phyloP scores from a whole-genome alignment of 2,329 filamentous ascomycete genomes.

The Exophiala sideris region DNA sequence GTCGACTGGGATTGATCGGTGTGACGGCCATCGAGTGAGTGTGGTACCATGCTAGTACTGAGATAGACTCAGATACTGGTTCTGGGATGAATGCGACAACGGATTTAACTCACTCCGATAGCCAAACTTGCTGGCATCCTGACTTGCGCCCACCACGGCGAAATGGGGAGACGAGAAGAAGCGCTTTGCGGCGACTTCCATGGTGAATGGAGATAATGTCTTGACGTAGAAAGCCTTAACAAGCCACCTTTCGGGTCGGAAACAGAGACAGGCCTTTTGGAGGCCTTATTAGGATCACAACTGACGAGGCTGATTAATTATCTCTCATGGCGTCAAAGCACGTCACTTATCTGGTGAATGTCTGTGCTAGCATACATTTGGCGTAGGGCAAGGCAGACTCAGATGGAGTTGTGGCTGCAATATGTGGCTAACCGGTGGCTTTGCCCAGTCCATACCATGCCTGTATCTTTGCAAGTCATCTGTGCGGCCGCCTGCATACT shows the following conservation, averaged over 20 bases:
- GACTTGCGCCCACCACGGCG: slow-evolving; percentile 86
- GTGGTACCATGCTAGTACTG: slow-evolving; percentile 90
- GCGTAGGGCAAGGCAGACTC: slow-evolving; percentile 15
- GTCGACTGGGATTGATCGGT: slow-evolving; percentile 73
- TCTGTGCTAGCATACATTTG: no score
- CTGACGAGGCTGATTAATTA: no score
- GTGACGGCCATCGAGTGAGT: slow-evolving; percentile 70
- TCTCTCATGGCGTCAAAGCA: no score
- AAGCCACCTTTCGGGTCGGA: not conserved
- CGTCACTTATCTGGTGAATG: no score
- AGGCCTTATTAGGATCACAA: no score
- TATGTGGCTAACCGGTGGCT: not conserved
- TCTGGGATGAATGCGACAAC: slow-evolving; percentile 11
- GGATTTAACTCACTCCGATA: slow-evolving; percentile 44
- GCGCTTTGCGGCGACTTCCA: slow-evolving; percentile 67
- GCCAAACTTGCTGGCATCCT: slow-evolving; percentile 79
- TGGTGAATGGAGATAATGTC: slow-evolving; percentile 31
- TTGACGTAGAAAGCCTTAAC: not conserved
- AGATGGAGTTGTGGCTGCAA: slow-evolving; percentile 4
- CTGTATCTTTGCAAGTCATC: no score
- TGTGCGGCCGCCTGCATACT: not conserved
- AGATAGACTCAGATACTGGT: slow-evolving; percentile 4
- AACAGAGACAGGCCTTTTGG: no score
- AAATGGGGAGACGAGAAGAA: slow-evolving; percentile 81
- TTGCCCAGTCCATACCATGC: no score